A percentile compares a stretch with the other conserved stretches of the same genome.
These are phyloP conservation scores for Solanum tacnaense DNA, from an alignment of 257 asterid genomes.

Conservation along the genomic window DNA sequence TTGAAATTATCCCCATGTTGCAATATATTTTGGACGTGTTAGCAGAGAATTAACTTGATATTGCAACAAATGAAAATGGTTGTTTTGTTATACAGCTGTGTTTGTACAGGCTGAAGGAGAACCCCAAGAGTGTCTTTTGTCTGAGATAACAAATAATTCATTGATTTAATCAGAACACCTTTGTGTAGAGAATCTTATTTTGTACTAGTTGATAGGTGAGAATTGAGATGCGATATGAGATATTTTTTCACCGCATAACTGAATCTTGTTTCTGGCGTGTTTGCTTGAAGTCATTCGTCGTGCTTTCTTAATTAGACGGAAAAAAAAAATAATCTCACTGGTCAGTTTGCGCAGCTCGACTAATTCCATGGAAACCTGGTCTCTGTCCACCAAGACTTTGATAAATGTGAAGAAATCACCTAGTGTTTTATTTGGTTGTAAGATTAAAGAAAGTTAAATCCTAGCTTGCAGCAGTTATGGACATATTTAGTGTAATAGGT, in stretches of 20 bases:
- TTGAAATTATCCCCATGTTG: background rate
- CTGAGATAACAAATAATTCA: background rate
- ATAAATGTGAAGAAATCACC: background rate
- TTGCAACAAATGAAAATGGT: background rate
- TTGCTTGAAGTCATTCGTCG: background rate
- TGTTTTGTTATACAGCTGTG: background rate
- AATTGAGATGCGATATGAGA: background rate
- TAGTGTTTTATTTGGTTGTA: background rate
- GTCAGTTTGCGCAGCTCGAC: background rate
- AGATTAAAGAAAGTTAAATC: background rate
- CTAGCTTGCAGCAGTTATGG: background rate
- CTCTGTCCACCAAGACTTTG: background rate
- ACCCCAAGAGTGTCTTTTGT: background rate
- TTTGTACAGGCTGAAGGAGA: background rate
- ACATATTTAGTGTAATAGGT: background rate
- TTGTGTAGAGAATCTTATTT: background rate
- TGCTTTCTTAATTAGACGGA: background rate
- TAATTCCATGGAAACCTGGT: background rate
- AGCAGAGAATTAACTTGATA: background rate
- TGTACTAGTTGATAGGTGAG: background rate
- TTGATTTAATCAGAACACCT: background rate
- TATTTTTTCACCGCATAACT: background rate
- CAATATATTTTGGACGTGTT: background rate
- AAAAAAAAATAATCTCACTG: background rate
- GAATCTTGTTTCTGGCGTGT: background rate